Conservation (phyloP, 257 asterid genomes). For the Solanum chilense region DNA sequence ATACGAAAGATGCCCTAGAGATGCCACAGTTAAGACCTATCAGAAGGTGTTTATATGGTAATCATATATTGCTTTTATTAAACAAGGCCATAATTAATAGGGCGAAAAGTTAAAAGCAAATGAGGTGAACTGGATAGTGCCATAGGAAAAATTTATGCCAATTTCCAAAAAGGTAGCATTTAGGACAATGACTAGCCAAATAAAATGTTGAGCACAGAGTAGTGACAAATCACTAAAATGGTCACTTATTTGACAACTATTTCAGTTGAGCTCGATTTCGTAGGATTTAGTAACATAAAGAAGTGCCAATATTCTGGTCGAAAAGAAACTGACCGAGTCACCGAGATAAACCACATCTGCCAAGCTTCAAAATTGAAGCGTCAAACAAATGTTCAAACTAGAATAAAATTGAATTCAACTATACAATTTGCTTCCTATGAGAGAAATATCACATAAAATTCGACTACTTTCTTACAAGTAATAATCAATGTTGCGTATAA, state of each 20-base stretch:
- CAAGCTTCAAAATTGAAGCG: not conserved
- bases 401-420: not conserved
- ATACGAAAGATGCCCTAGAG: not conserved
- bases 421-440: not conserved
- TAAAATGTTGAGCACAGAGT: not conserved
- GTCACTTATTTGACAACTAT: not conserved
- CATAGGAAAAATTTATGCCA: not conserved
- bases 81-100: not conserved
- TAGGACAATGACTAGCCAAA: not conserved
- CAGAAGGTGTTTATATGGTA: not conserved
- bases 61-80: not conserved
- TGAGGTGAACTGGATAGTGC: not conserved
- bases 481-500: not conserved
- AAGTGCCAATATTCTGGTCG: not conserved
- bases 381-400: not conserved
- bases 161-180: not conserved
- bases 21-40: not conserved
- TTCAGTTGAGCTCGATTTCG: not conserved
- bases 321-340: not conserved
- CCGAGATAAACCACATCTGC: not conserved
- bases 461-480: not conserved
- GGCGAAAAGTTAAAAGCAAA: not conserved
- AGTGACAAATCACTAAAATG: not conserved
- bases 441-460: not conserved
- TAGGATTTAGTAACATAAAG: not conserved